These are phyloP conservation scores for Kazachstania bromeliacearum DNA, from an alignment of 805 yeast species.

Conservation along the genomic window DNA sequence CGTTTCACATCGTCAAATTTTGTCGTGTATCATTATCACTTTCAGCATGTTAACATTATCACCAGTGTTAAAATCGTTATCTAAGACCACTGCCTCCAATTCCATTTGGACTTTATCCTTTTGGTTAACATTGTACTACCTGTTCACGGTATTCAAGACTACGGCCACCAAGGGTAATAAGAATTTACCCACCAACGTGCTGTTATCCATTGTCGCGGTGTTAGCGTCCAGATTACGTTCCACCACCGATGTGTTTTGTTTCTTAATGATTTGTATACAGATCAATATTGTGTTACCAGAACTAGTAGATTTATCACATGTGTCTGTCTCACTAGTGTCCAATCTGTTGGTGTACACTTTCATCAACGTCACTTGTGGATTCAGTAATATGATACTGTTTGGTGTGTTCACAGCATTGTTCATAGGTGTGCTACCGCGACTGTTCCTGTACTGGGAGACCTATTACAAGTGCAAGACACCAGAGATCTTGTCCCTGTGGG, in stretches of 20 bases:
- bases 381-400: constrained; percentile 15
- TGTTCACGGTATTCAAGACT: constrained; percentile 25
- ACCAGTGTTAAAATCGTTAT: constrained; percentile 81
- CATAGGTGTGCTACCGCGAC: constrained; percentile 18
- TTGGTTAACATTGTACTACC: constrained; percentile 64
- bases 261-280: constrained; percentile 44
- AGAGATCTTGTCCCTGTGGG: constrained; percentile 15
- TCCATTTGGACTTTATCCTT: constrained; percentile 89
- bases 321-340: constrained; percentile 11
- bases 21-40: constrained; percentile 60
- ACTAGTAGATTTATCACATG: constrained; percentile 11
- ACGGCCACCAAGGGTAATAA: constrained; percentile 26
- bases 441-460: constrained; percentile 27
- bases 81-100: constrained; percentile 83
- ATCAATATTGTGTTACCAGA: constrained; percentile 26
- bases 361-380: constrained; percentile 16
- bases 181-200: constrained; percentile 68
- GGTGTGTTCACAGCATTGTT: constrained; percentile 13
- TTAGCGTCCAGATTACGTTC: constrained; percentile 78
- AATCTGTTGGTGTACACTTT: constrained; percentile 20
- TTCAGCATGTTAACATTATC: constrained; percentile 69
- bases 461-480: constrained; percentile 15
- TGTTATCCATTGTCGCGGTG: constrained; percentile 79
- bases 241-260: constrained; percentile 72
- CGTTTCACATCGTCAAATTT: constrained; percentile 26